Conservation (phyloP, 1,139 yeast species). For the Taiozyma sp. region DNA sequence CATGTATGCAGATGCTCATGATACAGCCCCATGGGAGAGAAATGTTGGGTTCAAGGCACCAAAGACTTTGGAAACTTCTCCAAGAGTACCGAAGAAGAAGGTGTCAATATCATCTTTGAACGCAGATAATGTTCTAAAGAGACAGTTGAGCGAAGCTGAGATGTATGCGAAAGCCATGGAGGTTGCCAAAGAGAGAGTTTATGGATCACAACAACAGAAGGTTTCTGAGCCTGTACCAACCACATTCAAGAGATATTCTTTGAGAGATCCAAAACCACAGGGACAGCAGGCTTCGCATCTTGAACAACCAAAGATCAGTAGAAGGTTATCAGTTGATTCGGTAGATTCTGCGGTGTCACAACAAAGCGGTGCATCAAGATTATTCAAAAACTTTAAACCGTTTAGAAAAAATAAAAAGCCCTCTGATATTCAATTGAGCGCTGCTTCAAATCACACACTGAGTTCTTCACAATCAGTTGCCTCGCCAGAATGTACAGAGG, state of each 20-base stretch:
- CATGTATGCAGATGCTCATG: constrained; percentile 23
- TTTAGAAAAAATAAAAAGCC: background rate
- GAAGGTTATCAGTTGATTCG: background rate
- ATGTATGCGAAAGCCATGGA: constrained; percentile 9
- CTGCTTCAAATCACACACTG: background rate
- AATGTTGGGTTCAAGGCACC: constrained; percentile 1
- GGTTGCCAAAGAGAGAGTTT: constrained; percentile 7
- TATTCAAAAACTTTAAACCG: background rate
- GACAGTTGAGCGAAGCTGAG: constrained; percentile 4
- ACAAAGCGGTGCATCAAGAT: background rate
- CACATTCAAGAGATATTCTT: background rate
- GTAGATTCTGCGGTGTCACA: background rate
- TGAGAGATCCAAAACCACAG: background rate
- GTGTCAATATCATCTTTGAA: background rate
- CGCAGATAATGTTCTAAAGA: background rate
- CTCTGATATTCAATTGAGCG: background rate
- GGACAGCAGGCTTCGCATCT: background rate
- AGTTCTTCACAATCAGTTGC: background rate
- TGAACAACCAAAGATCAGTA: background rate
- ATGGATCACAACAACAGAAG: constrained; percentile 1
- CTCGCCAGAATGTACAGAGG: background rate
- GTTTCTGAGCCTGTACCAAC: background rate
- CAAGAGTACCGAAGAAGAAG: background rate
- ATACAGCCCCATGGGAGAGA: constrained; percentile 11
- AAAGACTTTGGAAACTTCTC: background rate